These are phyloP conservation scores for Hymenochaete sp. DNA, from an alignment of 1,284 basidiomycete species.

Conservation along the genomic window DNA sequence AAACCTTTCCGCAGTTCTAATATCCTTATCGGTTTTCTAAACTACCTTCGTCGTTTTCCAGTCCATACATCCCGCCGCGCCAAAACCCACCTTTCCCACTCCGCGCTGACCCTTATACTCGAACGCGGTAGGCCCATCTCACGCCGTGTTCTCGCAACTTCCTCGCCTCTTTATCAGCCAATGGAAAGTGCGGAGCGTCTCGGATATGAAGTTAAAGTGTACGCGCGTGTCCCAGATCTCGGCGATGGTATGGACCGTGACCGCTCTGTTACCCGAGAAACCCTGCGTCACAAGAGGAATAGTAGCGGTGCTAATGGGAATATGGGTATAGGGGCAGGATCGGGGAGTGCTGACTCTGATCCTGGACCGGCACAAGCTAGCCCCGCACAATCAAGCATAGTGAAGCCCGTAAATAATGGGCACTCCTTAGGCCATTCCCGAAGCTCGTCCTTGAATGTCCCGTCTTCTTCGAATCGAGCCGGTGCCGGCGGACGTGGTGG, in stretches of 20 bases:
- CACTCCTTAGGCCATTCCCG: constrained; percentile 9
- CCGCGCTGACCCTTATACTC: constrained; percentile 59
- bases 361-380: constrained; percentile 15
- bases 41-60: constrained; percentile 48
- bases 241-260: constrained; percentile 38
- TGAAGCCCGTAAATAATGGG: not conserved
- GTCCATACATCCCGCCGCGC: constrained; percentile 25
- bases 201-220: constrained; percentile 74
- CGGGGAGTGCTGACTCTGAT: constrained; percentile 23
- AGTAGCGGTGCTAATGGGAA: constrained; percentile 14
- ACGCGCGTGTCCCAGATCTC: constrained; percentile 68
- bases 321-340: constrained; percentile 1
- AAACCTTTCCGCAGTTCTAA: constrained; percentile 64
- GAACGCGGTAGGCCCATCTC: constrained; percentile 64
- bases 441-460: constrained; percentile 7
- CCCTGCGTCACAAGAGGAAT: constrained; percentile 18
- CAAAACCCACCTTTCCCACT: constrained; percentile 51
- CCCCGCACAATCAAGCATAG: not conserved
- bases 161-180: constrained; percentile 75
- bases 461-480: constrained; percentile 4
- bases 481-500: not conserved
- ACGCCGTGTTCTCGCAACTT: constrained; percentile 68
- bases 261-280: constrained; percentile 24
- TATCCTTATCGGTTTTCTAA: constrained; percentile 71
- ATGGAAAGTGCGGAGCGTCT: constrained; percentile 66